phyloP scores from a whole-genome alignment of 148 eudicot species.

The Rhododendron ovatum region DNA sequence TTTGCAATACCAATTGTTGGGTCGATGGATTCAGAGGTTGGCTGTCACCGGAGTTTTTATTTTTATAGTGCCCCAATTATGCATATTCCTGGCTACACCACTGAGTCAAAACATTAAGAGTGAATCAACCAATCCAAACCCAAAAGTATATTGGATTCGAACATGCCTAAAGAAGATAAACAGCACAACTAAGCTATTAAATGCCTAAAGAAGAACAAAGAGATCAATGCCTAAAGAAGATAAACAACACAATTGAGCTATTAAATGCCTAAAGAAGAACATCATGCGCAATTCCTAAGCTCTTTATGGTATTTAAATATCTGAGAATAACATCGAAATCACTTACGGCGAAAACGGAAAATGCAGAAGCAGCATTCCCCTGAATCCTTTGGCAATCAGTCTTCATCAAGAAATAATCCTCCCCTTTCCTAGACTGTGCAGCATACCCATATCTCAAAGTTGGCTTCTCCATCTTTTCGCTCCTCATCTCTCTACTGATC shows the following conservation, averaged over 20 bases:
- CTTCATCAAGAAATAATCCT: slow-evolving; percentile 81
- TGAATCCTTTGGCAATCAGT: slow-evolving; percentile 71
- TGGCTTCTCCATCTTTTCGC: slow-evolving; percentile 74
- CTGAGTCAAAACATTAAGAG: not conserved
- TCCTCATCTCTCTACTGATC: slow-evolving; percentile 84
- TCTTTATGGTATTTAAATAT: not conserved
- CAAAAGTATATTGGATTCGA: slow-evolving; percentile 8
- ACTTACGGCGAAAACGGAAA: slow-evolving; percentile 83
- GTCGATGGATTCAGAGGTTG: too few species aligned
- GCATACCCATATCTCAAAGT: slow-evolving; percentile 81
- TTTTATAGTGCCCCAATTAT: too few species aligned
- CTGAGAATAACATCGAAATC: not conserved
- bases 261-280: not conserved
- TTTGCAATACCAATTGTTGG: too few species aligned
- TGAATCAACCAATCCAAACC: slow-evolving; percentile 2
- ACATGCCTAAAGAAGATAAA: not conserved
- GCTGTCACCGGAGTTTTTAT: too few species aligned
- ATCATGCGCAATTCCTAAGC: not conserved
- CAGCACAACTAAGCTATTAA: too few species aligned
- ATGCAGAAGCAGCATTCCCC: slow-evolving; percentile 66
- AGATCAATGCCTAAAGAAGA: too few species aligned
- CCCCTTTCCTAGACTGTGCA: slow-evolving; percentile 92
- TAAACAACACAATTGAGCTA: too few species aligned
- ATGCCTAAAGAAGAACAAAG: not conserved
- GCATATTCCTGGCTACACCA: too few species aligned